Evolutionary conservation across 139 green algal genomes (phyloP), one percentile per base, ranked within the genome.

Genomic region (Klebsormidium nitens): DNA sequence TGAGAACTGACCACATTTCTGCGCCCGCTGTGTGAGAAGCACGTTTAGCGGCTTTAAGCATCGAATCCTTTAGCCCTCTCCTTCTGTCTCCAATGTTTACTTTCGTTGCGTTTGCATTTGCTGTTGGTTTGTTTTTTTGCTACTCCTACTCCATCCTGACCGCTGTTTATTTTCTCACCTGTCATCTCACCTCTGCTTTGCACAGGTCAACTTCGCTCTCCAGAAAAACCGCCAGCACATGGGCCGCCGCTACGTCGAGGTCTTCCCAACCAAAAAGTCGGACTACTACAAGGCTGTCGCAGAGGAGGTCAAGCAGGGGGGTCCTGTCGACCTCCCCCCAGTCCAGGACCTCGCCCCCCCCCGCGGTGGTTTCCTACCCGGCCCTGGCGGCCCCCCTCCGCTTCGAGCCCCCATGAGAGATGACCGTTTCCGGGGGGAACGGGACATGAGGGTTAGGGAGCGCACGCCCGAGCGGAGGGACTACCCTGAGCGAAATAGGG

Each of bases 161-260:
- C 47, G n/a, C 47, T n/a, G n/a, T 56, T 4, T 56, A n/a, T 19
- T 28, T 6, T 34, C 49, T 34, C 14, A n/a, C 19, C 49, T 28
- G 28, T 28, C 49, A 6, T 8, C 17, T 26, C 49, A 48, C n/a
- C 32, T 32, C n/a, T n/a, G n/a, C n/a, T n/a, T n/a, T n/a, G n/a
- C n/a, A 50, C 60, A 48, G 11, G 19, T 29, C 14, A 19, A 46
- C 11, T 32, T 28, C 60, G 4, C 60, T n/a, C 49, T n/a, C 3
- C 69, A 78, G 71, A 39, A 64, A 36, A 85, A 95, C 64, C 80
- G 84, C 2, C 68, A 87, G 44, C 71, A 88, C 59, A 83, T 96
- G 61, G 87, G 85, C 11, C 76, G 78, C 46, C 76, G 90, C 50
- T 96, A 96, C 75, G 89, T 96, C 37, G 90, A 96, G 86, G 36